phyloP scores from a whole-genome alignment of 2,329 filamentous ascomycete genomes.

The Ophiostoma tasmaniense region DNA sequence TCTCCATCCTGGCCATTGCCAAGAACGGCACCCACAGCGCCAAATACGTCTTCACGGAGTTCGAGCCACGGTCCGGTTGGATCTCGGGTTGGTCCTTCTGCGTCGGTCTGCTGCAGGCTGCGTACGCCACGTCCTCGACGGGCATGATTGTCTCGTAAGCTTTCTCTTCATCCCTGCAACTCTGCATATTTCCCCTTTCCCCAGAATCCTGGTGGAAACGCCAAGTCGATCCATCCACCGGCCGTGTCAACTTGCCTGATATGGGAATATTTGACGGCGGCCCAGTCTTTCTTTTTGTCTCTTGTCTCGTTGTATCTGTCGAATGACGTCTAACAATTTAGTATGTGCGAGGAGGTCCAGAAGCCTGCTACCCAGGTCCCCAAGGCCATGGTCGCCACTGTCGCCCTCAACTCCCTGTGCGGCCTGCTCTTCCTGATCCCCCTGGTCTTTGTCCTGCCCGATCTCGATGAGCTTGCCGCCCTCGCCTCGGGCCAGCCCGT shows the following conservation, averaged over 20 bases:
- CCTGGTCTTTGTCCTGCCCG: conserved; percentile 3
- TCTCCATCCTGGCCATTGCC: background rate
- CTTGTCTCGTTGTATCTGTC: no score
- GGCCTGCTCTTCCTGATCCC: conserved; percentile 8
- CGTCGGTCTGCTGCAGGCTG: conserved; percentile 7
- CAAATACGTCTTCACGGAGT: conserved; percentile 3
- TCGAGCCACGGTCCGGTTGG: conserved; percentile 7
- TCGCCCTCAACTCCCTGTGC: background rate
- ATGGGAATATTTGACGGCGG: background rate
- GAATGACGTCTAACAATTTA: background rate
- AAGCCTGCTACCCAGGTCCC: conserved; percentile 9
- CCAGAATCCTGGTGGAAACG: background rate
- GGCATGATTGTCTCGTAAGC: conserved; percentile 9
- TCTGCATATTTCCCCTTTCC: background rate
- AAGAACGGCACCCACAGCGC: conserved; percentile 7
- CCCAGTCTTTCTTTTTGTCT: background rate
- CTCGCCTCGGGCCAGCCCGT: conserved; percentile 6
- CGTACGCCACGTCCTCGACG: conserved; percentile 5
- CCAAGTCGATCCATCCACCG: background rate
- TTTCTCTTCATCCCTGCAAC: background rate
- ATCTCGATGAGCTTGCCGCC: background rate
- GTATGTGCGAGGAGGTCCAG: conserved; percentile 9
- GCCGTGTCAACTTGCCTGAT: background rate
- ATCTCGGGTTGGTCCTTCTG: conserved; percentile 2
- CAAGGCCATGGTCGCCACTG: conserved; percentile 7